Evolutionary conservation across 352 stramenopile species (phyloP), one percentile per base, ranked within the genome.

Genomic region (Pythium rishiriense): DNA sequence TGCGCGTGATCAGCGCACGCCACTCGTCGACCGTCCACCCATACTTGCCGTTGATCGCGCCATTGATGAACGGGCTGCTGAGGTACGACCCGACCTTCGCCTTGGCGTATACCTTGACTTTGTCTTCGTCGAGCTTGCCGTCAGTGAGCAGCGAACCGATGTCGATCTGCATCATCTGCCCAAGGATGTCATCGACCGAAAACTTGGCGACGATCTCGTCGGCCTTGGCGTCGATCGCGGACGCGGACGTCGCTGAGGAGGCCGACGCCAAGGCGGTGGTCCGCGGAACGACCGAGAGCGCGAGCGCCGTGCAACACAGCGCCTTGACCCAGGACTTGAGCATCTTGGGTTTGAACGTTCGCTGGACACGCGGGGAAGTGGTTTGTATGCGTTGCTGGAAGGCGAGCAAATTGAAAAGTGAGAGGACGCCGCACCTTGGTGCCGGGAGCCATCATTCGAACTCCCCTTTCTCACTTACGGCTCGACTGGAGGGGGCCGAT

Each of bases 151-250:
- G 63, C 25, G 75, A 55, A 35, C 74, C 74, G 49, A 96, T 84
- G 61, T 93, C 87, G 64, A 96, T 81, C 69, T 96, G 87, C n/a
- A 79, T 82, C 85, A 96, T 93, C 69, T 96, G 87, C 3, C 82
- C 84, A 37, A 94, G 69, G 43, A 90, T 81, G 19, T 84, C 78
- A 24, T 90, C 78, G 21, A 85, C 69, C 14, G 37, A 43, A 6
- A 43, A 43, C 37, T 21, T 68, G 42, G 51, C 42, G 25, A 91
- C 70, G 57, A 93, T 89, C 31, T 68, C 66, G 48, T 86, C 62
- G 5, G 74, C 78, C 29, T 75, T 59, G 4, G 68, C 59, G 31
- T 87, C 79, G 31, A 66, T 35, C 37, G 14, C 37, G 14, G 37
- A 43, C 8, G 37, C 37, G 5, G 55, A 41, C 21, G 22, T 43